Percentiles rank a stretch among this genome's conserved stretches.
Evolutionary conservation across 2,329 filamentous ascomycete genomes (phyloP).

Genomic region (Lizonia empirigonia): DNA sequence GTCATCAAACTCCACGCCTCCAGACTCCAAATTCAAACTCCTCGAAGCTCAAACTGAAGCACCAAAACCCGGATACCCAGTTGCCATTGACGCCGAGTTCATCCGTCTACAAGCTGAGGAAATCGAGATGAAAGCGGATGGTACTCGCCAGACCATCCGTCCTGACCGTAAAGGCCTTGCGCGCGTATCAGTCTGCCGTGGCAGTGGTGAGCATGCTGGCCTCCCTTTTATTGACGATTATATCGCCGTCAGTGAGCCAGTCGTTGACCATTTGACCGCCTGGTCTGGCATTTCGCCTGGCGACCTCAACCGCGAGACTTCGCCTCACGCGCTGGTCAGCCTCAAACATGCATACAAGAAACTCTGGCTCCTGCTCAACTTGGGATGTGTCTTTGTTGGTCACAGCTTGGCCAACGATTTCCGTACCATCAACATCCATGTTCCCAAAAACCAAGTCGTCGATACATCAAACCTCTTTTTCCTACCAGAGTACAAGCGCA

Average conservation of each 20-base stretch:
- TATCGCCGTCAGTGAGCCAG: constrained; percentile 85
- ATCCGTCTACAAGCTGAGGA: constrained; percentile 91
- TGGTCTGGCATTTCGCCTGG: constrained; percentile 89
- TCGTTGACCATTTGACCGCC: constrained; percentile 93
- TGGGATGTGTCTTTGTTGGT: constrained; percentile 91
- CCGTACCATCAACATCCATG: constrained; percentile 96
- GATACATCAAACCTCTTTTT: constrained; percentile 94
- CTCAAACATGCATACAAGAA: constrained; percentile 97
- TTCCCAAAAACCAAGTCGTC: constrained; percentile 86
- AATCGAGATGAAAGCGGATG: constrained; percentile 94
- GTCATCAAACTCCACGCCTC: constrained; percentile 50
- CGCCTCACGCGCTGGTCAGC: constrained; percentile 80
- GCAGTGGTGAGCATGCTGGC: constrained; percentile 76
- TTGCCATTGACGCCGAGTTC: constrained; percentile 95
- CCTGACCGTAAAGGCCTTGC: constrained; percentile 90
- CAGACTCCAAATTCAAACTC: constrained; percentile 63
- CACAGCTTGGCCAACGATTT: constrained; percentile 96
- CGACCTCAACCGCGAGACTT: constrained; percentile 80
- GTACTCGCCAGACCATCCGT: constrained; percentile 87
- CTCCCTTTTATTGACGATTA: constrained; percentile 96
- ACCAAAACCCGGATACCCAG: constrained; percentile 72
- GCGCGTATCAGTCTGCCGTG: constrained; percentile 88
- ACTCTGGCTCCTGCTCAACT: constrained; percentile 92
- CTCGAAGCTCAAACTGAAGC: constrained; percentile 66
- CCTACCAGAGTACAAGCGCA: constrained; percentile 78